A percentile compares a stretch with the other conserved stretches of the same genome.
Conservation (phyloP, 108 stramenopile genomes). For the Cyclotella choctawhatcheeana region DNA sequence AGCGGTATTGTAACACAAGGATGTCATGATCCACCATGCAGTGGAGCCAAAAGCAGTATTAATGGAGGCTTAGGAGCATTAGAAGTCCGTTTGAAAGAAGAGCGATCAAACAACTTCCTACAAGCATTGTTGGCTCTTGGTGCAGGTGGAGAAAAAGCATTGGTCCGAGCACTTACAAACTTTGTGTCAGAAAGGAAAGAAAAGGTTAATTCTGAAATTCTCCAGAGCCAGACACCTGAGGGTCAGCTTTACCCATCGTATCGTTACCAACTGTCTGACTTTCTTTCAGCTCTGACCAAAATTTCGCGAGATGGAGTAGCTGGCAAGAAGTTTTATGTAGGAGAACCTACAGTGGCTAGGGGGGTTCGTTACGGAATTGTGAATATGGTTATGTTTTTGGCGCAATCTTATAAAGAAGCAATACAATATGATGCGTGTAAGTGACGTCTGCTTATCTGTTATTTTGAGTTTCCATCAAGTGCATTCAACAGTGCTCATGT, state of each 20-base stretch:
- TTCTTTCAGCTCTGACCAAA: conserved; percentile 31
- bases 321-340: conserved; percentile 39
- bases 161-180: conserved; percentile 28
- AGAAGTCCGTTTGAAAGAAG: conserved; percentile 15
- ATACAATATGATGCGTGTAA: conserved; percentile 54
- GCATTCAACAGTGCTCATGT: not conserved
- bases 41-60: conserved; percentile 1
- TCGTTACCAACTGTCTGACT: conserved; percentile 38
- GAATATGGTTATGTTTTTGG: conserved; percentile 39
- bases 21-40: conserved; percentile 43
- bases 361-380: conserved; percentile 45
- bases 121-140: conserved; percentile 30
- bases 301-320: conserved; percentile 37
- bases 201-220: conserved; percentile 23
- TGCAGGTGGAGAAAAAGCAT: conserved; percentile 38
- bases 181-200: conserved; percentile 26
- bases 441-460: not conserved
- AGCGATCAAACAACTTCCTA: conserved; percentile 35
- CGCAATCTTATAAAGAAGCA: conserved; percentile 52
- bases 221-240: conserved; percentile 40
- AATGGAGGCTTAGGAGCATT: conserved; percentile 27
- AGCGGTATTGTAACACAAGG: conserved; percentile 37
- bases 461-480: not conserved
- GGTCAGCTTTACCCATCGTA: conserved; percentile 49
- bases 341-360: conserved; percentile 19